Base-by-base conservation (phyloP, 2,329 filamentous ascomycete genomes). In the Epichloe scottii region DNA sequence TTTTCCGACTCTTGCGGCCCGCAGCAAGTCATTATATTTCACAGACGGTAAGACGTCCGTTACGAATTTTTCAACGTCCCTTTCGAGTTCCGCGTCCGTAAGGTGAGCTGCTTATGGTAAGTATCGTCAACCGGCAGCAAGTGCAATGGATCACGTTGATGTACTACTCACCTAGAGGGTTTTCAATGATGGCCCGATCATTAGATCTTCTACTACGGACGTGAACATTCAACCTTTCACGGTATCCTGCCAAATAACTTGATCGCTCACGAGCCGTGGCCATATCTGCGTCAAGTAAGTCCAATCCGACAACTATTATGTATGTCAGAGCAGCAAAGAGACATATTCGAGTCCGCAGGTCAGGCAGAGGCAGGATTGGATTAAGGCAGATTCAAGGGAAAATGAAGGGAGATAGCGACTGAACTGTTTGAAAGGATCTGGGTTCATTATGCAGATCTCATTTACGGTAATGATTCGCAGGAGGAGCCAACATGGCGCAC, bases 1-100 rank as follows among this genome's bases (percentile, higher is more conserved):
- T 42, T 68, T 70, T 12, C 67, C 70, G 5, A 73, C 68, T 10
- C 63, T 62, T 19, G 69, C 70, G 7, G 68, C 69, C 17, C 69
- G 60, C 7, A 71, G 54, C 1, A 71, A 54, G 2, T 59, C 55
- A 4, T 62, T 51, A 21, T 59, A 60, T 1, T 60, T 51, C 7
- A 71, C 66, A 3, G 53, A 57, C 0, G 60, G 60, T 3, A 71
- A 56, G 33, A 61, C 58, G 1, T 48, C 57, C 12, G 56, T 35
- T 2, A 61, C 57, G 39, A 71, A 71, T 3, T 57, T 41, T 10
- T 45, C 55, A 4, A 70, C 68, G 46, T 71, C 69, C 5, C 53
- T 53, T 40, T 66, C 58, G 1, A 71, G 58, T 38, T 71, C 64
- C 42, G 65, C 59, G 35, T 71, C 68, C 19, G 62, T 66, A 7